These are phyloP conservation scores for Eruca vesicaria DNA, from an alignment of 441 rosid species.

Conservation along the genomic window DNA sequence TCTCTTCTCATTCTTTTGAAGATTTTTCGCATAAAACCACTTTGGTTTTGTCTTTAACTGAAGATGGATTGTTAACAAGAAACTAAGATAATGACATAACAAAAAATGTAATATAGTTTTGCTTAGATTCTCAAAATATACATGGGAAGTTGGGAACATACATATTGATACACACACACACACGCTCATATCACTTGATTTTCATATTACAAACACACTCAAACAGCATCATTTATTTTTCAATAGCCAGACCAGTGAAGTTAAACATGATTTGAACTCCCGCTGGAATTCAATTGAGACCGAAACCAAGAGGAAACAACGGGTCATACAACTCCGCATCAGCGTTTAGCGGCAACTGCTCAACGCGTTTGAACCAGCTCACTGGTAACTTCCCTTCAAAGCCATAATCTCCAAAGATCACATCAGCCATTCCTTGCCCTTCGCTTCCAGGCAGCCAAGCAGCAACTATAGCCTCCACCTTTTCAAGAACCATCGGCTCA, in stretches of 20 bases:
- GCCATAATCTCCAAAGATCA: slow-evolving; percentile 66
- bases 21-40: too few relatives aligned
- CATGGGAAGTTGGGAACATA: neutral
- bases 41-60: too few relatives aligned
- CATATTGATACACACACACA: neutral
- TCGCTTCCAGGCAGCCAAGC: slow-evolving; percentile 98
- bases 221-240: neutral
- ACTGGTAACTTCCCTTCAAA: slow-evolving; percentile 70
- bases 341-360: slow-evolving; percentile 57
- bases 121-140: neutral
- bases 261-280: slow-evolving; percentile 12
- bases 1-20: too few relatives aligned
- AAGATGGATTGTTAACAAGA: too few relatives aligned
- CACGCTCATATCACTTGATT: neutral
- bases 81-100: neutral
- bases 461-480: slow-evolving; percentile 60
- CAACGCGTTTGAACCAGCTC: slow-evolving; percentile 63
- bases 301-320: slow-evolving; percentile 72
- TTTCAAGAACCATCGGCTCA: slow-evolving; percentile 52
- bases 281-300: slow-evolving; percentile 28
- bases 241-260: neutral
- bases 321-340: slow-evolving; percentile 57
- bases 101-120: neutral
- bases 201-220: neutral
- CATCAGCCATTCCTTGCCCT: slow-evolving; percentile 73